phyloP scores from a whole-genome alignment of 75 land plant species.

The Picea sitchensis region DNA sequence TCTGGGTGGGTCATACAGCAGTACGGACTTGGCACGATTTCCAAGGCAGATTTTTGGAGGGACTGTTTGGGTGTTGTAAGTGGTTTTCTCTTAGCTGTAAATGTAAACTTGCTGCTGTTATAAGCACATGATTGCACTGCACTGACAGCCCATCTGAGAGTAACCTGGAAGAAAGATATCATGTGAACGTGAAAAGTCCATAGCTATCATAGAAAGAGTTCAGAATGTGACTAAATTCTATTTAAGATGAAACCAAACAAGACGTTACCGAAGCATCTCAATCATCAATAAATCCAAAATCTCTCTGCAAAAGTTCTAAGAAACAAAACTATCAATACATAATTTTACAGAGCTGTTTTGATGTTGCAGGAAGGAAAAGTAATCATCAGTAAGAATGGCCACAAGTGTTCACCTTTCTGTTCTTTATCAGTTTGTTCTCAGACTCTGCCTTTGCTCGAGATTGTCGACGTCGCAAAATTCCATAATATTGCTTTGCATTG shows the following conservation, averaged over 20 bases:
- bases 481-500: conserved; percentile 76
- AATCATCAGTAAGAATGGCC: neutral
- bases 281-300: neutral
- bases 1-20: no score
- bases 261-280: conserved; percentile 1
- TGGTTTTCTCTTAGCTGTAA: no score
- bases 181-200: no score
- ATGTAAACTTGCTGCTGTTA: no score
- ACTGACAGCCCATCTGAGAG: no score
- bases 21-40: no score
- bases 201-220: no score
- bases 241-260: no score
- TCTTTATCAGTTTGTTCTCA: conserved; percentile 71
- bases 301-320: conserved; percentile 1
- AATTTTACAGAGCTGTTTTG: neutral
- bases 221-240: neutral
- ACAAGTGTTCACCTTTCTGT: conserved; percentile 46
- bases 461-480: conserved; percentile 75
- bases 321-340: neutral
- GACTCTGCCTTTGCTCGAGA: conserved; percentile 84
- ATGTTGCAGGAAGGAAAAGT: neutral
- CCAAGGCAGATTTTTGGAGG: no score
- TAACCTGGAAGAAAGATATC: no score
- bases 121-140: no score
- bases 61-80: no score